Evolutionary conservation across 768 basidiomycete species (phyloP), one percentile per base, ranked within the genome.

Genomic region (Mycena belliarum): DNA sequence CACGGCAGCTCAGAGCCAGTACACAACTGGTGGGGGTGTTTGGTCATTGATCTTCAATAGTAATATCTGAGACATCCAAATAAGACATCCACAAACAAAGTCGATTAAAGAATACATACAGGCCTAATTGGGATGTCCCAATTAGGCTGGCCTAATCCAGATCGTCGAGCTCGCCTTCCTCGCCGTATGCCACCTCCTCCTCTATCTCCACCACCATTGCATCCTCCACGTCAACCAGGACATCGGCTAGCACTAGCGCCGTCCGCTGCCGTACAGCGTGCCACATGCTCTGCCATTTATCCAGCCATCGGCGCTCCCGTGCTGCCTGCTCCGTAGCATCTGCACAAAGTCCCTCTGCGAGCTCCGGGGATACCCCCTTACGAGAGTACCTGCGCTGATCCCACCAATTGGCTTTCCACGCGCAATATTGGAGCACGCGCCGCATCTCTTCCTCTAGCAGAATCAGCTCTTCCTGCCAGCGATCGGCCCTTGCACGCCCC

Each of bases 371-470:
- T 1, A 57, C 55, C 12, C 25, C 35, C 0, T 18, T 9, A 2
- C 53, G 23, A 2, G 40, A 18, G 2, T 15, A 24, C 4, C 5
- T 11, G 20, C 26, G 25, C 11, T 41, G 14, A 1, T 47, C 38
- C 65, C 65, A 65, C 61, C 55, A 63, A 0, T 16, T 2, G 0
- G 61, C 50, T 33, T 56, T 57, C 58, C 59, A 60, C 18, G 16
- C 15, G 28, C 58, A 65, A 55, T 55, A 74, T 11, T 35, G 42
- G 0, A 66, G 20, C 1, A 59, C 47, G 0, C 68, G 60, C 0
- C 67, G 44, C 73, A 73, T 74, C 57, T 74, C 73, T 49, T 72
- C 69, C 2, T 51, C 49, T 4, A 70, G 42, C 0, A 69, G 55
- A 1, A 45, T 24, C 20, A 69, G 49, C 42, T 72, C 70, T 38